phyloP scores from a whole-genome alignment of 495 filamentous ascomycete species.

The Hypomontagnella submonticulosa region DNA sequence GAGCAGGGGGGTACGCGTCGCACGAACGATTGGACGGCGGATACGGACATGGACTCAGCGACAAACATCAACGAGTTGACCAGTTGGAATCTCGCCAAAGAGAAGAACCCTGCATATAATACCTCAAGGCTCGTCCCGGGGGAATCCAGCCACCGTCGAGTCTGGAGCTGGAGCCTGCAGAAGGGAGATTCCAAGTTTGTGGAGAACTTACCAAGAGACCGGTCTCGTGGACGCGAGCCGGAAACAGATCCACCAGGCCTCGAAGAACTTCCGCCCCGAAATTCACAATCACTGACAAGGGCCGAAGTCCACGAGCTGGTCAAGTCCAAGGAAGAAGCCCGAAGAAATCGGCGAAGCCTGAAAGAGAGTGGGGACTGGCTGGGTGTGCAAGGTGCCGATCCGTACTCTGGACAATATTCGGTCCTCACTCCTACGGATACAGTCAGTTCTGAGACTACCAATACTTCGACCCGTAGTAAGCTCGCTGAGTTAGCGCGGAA shows the following conservation, averaged over 20 bases:
- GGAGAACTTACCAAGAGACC: slow-evolving; percentile 20
- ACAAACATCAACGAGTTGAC: slow-evolving; percentile 35
- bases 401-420: slow-evolving; percentile 61
- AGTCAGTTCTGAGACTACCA: slow-evolving; percentile 40
- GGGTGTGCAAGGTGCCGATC: slow-evolving; percentile 65
- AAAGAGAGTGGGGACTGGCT: slow-evolving; percentile 63
- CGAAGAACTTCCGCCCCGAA: slow-evolving; percentile 39
- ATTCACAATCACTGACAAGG: slow-evolving; percentile 23
- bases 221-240: slow-evolving; percentile 29
- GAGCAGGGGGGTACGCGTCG: slow-evolving; percentile 57
- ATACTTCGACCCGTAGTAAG: slow-evolving; percentile 27
- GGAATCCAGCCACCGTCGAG: slow-evolving; percentile 21
- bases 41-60: slow-evolving; percentile 30
- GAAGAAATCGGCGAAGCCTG: slow-evolving; percentile 51
- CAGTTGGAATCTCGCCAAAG: slow-evolving; percentile 44
- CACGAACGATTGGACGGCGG: slow-evolving; percentile 30
- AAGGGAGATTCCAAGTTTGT: slow-evolving; percentile 34
- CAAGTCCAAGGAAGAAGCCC: slow-evolving; percentile 51
- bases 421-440: slow-evolving; percentile 56
- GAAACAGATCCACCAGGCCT: slow-evolving; percentile 28
- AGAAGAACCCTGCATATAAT: slow-evolving; percentile 16
- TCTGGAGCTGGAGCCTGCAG: slow-evolving; percentile 38
- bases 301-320: slow-evolving; percentile 41
- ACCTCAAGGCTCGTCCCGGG: slow-evolving; percentile 12
- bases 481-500: slow-evolving; percentile 47